phyloP scores from a whole-genome alignment of 179 eudicot species.

The Corrigiola litoralis region DNA sequence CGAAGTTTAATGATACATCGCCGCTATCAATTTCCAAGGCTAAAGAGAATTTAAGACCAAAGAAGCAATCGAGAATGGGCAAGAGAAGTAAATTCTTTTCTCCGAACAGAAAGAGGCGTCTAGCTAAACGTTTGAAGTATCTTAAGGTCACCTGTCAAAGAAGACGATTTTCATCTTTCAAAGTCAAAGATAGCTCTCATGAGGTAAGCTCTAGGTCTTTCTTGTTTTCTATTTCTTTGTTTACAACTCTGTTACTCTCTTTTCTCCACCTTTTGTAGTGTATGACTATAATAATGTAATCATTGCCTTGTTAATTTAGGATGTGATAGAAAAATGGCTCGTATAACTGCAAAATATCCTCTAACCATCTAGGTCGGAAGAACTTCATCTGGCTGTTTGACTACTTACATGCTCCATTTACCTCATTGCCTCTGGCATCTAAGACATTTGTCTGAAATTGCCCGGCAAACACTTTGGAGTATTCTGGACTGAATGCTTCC shows the following conservation, averaged over 20 bases:
- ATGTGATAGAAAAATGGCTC: neutral
- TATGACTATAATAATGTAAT: neutral
- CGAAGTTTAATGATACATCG: conserved; percentile 39
- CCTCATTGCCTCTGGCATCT: neutral
- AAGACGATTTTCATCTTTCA: conserved; percentile 28
- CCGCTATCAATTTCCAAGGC: conserved; percentile 21
- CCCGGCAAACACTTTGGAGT: neutral
- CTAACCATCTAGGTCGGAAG: neutral
- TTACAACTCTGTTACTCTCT: neutral
- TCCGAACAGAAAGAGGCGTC: conserved; percentile 35
- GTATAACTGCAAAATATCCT: no score
- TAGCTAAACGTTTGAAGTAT: conserved; percentile 41
- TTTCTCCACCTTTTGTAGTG: neutral
- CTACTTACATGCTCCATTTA: neutral
- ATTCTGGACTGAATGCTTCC: no score
- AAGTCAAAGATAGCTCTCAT: conserved; percentile 20
- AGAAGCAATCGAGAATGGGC: conserved; percentile 34
- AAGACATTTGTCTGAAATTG: neutral
- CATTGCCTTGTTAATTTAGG: neutral
- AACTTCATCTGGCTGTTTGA: neutral
- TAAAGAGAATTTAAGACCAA: conserved; percentile 21
- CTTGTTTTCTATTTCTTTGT: conserved; percentile 3
- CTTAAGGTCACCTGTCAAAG: conserved; percentile 34
- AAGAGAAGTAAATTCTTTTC: conserved; percentile 38
- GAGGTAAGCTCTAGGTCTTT: conserved; percentile 26